These are phyloP conservation scores for Terana coerulea DNA, from an alignment of 768 basidiomycete species.

Conservation along the genomic window DNA sequence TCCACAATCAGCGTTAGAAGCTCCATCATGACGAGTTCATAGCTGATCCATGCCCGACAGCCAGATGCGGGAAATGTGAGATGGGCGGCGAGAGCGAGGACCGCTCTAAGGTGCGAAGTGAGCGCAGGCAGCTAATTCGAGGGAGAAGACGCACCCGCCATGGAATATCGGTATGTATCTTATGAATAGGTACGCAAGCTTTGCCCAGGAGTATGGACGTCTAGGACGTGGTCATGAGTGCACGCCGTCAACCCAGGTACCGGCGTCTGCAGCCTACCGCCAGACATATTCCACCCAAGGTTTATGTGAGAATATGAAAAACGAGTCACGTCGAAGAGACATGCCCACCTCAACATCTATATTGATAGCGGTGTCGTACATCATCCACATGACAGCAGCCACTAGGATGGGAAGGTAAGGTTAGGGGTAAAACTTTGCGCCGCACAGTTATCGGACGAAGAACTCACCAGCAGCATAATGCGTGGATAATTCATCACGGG, in stretches of 20 bases:
- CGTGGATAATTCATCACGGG: too few relatives aligned
- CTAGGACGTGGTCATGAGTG: background rate
- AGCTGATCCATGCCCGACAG: constrained; percentile 5
- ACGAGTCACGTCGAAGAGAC: too few relatives aligned
- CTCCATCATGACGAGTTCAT: constrained; percentile 6
- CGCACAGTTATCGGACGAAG: too few relatives aligned
- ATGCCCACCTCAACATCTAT: constrained; percentile 14
- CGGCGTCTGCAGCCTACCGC: too few relatives aligned
- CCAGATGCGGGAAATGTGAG: background rate
- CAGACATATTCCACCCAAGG: constrained; percentile 9
- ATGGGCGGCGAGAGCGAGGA: background rate
- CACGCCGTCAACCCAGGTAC: too few relatives aligned
- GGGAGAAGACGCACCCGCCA: background rate
- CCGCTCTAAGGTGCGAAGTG: background rate
- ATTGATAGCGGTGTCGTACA: constrained; percentile 14
- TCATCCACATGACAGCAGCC: constrained; percentile 4
- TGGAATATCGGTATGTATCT: constrained; percentile 13
- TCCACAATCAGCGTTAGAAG: constrained; percentile 1
- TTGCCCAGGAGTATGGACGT: constrained; percentile 12
- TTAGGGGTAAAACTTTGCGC: too few relatives aligned
- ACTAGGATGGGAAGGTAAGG: too few relatives aligned
- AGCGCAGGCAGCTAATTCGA: background rate
- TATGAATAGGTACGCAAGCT: constrained; percentile 11
- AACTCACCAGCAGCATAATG: too few relatives aligned
- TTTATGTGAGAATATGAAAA: background rate